phyloP scores from a whole-genome alignment of 2,329 filamentous ascomycete species.

The Curvularia verruculosa region DNA sequence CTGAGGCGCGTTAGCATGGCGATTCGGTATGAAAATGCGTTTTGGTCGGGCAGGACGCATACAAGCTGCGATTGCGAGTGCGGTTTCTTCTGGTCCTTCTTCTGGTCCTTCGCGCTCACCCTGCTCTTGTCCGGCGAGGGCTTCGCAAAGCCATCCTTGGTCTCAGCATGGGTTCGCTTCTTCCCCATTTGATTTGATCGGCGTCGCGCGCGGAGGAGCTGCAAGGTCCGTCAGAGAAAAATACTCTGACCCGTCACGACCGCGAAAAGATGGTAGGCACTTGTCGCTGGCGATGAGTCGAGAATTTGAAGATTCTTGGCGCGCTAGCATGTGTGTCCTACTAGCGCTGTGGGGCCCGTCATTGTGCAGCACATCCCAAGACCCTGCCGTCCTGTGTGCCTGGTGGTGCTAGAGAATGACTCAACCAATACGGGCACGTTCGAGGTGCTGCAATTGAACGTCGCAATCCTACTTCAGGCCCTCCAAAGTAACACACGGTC shows the following conservation, averaged over 20 bases:
- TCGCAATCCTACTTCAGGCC: background rate
- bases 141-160: constrained; percentile 50
- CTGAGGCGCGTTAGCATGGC: constrained; percentile 48
- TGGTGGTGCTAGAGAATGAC: constrained; percentile 22
- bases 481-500: background rate
- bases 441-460: background rate
- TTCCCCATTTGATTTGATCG: constrained; percentile 48
- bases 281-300: constrained; percentile 19
- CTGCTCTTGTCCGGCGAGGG: constrained; percentile 41
- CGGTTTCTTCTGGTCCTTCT: constrained; percentile 34
- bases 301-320: constrained; percentile 27
- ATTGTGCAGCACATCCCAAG: constrained; percentile 15
- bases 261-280: constrained; percentile 29
- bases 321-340: constrained; percentile 28
- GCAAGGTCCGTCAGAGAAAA: constrained; percentile 48
- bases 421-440: constrained; percentile 16
- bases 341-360: constrained; percentile 23
- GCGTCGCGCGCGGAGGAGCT: constrained; percentile 34
- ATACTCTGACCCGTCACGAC: constrained; percentile 48
- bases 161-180: constrained; percentile 51
- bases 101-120: constrained; percentile 37
- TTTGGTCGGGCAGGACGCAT: constrained; percentile 10
- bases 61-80: constrained; percentile 41
- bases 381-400: constrained; percentile 10
- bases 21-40: constrained; percentile 1